Evolutionary conservation across 768 basidiomycete genomes (phyloP).

Genomic region (Rhodotorula babjevae): DNA sequence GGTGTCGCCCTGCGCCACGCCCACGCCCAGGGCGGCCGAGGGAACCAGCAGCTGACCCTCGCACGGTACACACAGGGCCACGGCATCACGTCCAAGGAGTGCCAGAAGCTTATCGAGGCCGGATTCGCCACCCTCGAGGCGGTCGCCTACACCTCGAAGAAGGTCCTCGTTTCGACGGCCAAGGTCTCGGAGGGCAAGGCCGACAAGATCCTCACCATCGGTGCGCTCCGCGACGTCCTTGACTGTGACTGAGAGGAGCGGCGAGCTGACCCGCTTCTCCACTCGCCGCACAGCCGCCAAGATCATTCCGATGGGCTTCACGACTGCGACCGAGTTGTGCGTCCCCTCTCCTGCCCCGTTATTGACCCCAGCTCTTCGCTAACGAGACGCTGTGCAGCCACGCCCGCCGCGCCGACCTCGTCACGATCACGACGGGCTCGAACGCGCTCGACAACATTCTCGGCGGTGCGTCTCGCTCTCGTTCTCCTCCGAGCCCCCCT

Average conservation of each 20-base stretch:
- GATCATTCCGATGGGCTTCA: constrained; percentile 94
- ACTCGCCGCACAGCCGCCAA: constrained; percentile 66
- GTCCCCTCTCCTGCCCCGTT: neutral
- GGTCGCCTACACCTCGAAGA: constrained; percentile 95
- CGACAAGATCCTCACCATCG: constrained; percentile 89
- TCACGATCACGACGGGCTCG: constrained; percentile 93
- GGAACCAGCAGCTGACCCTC: neutral
- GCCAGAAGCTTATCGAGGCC: constrained; percentile 89
- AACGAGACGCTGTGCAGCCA: constrained; percentile 53
- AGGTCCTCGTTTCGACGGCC: constrained; percentile 70
- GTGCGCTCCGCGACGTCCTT: constrained; percentile 50
- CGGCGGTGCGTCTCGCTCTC: constrained; percentile 60
- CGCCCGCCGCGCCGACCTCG: constrained; percentile 85
- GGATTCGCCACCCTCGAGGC: constrained; percentile 91
- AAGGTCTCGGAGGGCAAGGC: constrained; percentile 97
- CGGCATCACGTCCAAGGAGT: constrained; percentile 81
- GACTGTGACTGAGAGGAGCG: neutral
- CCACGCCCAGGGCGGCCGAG: neutral
- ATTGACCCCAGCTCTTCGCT: too few relatives aligned
- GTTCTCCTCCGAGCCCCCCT: neutral
- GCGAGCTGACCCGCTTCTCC: constrained; percentile 11
- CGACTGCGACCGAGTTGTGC: constrained; percentile 82
- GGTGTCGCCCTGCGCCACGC: neutral
- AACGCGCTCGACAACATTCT: constrained; percentile 92
- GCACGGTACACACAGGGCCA: constrained; percentile 59